These are phyloP conservation scores for Tardiomyces digboiensis DNA, from an alignment of 1,139 yeast genomes.

Conservation along the genomic window DNA sequence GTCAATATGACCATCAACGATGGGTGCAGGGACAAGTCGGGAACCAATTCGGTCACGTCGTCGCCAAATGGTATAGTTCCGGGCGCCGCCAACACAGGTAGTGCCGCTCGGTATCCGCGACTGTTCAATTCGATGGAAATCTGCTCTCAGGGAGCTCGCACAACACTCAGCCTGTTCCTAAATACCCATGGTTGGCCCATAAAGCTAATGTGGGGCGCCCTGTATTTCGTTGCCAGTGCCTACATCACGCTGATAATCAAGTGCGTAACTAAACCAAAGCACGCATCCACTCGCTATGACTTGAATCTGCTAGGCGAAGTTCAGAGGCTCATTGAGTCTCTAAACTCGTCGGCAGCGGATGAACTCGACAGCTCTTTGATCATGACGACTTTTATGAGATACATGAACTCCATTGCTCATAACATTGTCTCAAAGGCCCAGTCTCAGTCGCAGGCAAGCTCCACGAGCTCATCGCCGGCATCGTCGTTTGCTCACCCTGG, in stretches of 20 bases:
- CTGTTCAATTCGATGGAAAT: conserved; percentile 4
- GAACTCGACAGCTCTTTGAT: conserved; percentile 1
- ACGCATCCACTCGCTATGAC: conserved; percentile 15
- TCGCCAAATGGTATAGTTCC: conserved; percentile 1
- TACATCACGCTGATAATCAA: conserved; percentile 19
- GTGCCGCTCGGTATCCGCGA: neutral
- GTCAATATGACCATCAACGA: conserved; percentile 10
- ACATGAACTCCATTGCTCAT: neutral
- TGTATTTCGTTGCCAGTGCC: conserved; percentile 15
- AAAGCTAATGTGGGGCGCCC: conserved; percentile 1
- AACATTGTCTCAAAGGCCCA: neutral
- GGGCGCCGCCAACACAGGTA: too few species aligned
- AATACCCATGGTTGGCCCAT: conserved; percentile 3
- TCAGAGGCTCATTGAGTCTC: too few species aligned
- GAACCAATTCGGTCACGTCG: neutral
- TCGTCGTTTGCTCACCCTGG: neutral
- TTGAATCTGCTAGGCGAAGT: conserved; percentile 12
- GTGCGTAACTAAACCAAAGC: conserved; percentile 16
- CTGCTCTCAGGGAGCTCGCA: conserved; percentile 8
- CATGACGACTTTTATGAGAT: neutral
- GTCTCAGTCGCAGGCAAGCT: neutral
- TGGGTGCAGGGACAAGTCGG: conserved; percentile 3
- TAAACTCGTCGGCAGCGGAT: neutral
- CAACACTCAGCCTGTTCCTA: conserved; percentile 9
- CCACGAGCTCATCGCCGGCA: neutral